Conservation (phyloP, 2,329 filamentous ascomycete genomes). For the Aureobasidium sp. region DNA sequence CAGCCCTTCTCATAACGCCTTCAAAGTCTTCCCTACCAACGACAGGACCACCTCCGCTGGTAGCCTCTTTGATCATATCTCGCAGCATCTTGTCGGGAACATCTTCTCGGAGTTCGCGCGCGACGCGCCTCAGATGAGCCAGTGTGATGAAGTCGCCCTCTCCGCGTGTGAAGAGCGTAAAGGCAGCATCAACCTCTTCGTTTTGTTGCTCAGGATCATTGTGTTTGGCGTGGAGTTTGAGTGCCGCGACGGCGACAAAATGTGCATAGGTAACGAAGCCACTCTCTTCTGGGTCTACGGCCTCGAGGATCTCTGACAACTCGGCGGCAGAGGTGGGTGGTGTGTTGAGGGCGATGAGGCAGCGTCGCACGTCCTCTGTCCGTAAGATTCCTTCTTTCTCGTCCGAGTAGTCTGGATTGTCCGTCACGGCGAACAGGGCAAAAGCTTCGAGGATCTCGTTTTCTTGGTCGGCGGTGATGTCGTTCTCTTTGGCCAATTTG, state of each 20-base stretch:
- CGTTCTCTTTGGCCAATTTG: conserved; percentile 87
- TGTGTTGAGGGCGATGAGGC: conserved; percentile 66
- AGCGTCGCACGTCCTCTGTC: conserved; percentile 40
- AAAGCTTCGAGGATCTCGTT: conserved; percentile 88
- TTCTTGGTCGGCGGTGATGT: conserved; percentile 77
- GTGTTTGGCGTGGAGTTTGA: conserved; percentile 60
- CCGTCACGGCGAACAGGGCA: conserved; percentile 56
- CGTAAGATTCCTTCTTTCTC: conserved; percentile 52
- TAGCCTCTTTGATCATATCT: conserved; percentile 90
- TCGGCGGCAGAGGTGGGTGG: conserved; percentile 58
- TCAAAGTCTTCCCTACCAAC: conserved; percentile 78
- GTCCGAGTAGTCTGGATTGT: conserved; percentile 46
- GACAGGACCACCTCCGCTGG: conserved; percentile 63
- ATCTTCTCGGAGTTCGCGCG: conserved; percentile 73
- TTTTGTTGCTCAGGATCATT: conserved; percentile 43
- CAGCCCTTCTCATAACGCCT: conserved; percentile 75
- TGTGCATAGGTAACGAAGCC: conserved; percentile 72
- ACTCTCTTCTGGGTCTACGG: conserved; percentile 74
- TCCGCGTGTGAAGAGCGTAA: conserved; percentile 65
- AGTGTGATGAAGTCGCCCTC: conserved; percentile 65
- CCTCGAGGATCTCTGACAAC: conserved; percentile 66
- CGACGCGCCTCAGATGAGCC: conserved; percentile 69
- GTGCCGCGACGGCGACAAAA: conserved; percentile 81
- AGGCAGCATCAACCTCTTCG: conserved; percentile 75
- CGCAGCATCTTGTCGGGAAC: conserved; percentile 74